These are phyloP conservation scores for Teunomyces aglyptinius DNA, from an alignment of 805 yeast species.

Conservation along the genomic window DNA sequence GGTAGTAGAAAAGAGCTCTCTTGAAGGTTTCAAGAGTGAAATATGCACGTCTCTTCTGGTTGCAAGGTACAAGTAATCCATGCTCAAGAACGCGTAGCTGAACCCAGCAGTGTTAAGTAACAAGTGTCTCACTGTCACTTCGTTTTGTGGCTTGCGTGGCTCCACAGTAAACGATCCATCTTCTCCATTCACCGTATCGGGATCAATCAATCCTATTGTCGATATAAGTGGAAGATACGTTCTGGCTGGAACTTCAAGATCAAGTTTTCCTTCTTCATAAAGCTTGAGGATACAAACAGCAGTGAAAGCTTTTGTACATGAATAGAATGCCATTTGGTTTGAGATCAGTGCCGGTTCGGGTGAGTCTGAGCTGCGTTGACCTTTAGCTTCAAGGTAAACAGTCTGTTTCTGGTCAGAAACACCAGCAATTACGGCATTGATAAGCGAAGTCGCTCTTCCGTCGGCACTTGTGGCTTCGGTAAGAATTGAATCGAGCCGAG, in stretches of 20 bases:
- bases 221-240: conserved; percentile 33
- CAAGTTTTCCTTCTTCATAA: conserved; percentile 29
- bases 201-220: conserved; percentile 23
- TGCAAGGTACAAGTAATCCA: conserved; percentile 12
- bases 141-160: conserved; percentile 22
- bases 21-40: conserved; percentile 11
- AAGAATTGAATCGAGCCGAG: background rate
- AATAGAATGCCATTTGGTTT: conserved; percentile 20
- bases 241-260: conserved; percentile 33
- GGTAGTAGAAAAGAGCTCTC: conserved; percentile 11
- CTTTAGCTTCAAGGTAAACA: conserved; percentile 23
- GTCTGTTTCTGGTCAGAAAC: conserved; percentile 23
- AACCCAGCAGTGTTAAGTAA: conserved; percentile 30
- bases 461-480: background rate
- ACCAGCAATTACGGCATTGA: conserved; percentile 28
- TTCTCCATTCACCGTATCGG: conserved; percentile 20
- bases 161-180: conserved; percentile 23
- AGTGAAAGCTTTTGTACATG: conserved; percentile 36
- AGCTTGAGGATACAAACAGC: conserved; percentile 34
- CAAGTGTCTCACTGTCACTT: conserved; percentile 29
- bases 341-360: conserved; percentile 16
- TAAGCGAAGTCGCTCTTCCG: background rate
- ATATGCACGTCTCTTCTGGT: conserved; percentile 8
- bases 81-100: conserved; percentile 16
- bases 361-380: conserved; percentile 17